These are phyloP conservation scores for Strobilomyces echinocephalus DNA, from an alignment of 768 basidiomycete genomes.

Conservation along the genomic window DNA sequence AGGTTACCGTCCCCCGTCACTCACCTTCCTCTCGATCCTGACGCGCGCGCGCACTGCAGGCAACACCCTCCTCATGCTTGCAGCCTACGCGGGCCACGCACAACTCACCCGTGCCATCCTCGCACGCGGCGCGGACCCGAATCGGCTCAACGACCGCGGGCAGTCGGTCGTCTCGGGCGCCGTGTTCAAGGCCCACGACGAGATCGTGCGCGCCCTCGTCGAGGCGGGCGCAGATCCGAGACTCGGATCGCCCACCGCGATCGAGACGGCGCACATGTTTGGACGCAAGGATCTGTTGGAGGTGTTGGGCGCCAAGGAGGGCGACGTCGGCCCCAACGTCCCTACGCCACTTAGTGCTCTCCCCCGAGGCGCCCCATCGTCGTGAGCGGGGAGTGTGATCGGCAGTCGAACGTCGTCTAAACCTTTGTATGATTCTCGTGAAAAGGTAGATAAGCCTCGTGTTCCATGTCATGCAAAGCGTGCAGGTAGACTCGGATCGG, in stretches of 20 bases:
- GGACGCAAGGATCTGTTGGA: conserved; percentile 50
- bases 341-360: conserved; percentile 24
- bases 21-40: background rate
- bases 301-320: conserved; percentile 55
- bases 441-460: too few species aligned
- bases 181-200: conserved; percentile 68
- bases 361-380: background rate
- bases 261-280: conserved; percentile 68
- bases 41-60: conserved; percentile 41
- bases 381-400: background rate
- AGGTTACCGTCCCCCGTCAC: conserved; percentile 36
- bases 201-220: conserved; percentile 54
- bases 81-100: conserved; percentile 65
- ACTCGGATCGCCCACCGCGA: conserved; percentile 45
- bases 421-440: background rate
- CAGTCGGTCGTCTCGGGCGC: conserved; percentile 76
- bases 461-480: too few species aligned
- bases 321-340: conserved; percentile 37
- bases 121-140: conserved; percentile 56
- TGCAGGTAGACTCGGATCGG: too few species aligned
- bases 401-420: background rate
- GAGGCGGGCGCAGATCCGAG: conserved; percentile 57
- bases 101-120: conserved; percentile 51
- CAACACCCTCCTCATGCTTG: conserved; percentile 76
- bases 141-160: conserved; percentile 63